Percentiles rank a stretch among this genome's conserved stretches.
phyloP scores from a whole-genome alignment of 1,284 basidiomycete species.

The Cutaneotrichosporon daszewskae region DNA sequence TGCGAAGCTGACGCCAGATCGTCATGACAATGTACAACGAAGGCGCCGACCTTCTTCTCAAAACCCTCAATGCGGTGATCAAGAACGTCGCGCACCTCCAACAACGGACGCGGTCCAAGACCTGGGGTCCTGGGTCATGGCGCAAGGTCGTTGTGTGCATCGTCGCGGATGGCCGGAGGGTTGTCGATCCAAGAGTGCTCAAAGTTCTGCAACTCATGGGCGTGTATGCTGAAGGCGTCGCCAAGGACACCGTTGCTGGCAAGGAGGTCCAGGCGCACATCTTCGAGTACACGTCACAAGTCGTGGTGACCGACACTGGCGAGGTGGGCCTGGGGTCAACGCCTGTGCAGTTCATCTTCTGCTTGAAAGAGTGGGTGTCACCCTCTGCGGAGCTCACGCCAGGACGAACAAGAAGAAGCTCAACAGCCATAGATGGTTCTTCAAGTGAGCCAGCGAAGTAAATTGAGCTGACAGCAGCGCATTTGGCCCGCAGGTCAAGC shows the following conservation, averaged over 20 bases:
- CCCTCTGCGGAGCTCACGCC: not conserved
- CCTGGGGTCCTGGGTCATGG: slow-evolving; percentile 92
- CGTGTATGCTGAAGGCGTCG: slow-evolving; percentile 90
- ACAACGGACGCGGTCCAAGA: slow-evolving; percentile 70
- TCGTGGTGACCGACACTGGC: slow-evolving; percentile 62
- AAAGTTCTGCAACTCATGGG: slow-evolving; percentile 65
- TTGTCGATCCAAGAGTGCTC: slow-evolving; percentile 65
- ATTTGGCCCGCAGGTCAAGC: slow-evolving; percentile 46
- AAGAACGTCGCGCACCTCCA: slow-evolving; percentile 86
- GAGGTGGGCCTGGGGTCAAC: slow-evolving; percentile 75
- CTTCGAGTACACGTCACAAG: slow-evolving; percentile 80
- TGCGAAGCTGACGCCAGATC: slow-evolving; percentile 50
- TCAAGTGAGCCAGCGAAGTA: slow-evolving; percentile 56
- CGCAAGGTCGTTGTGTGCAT: slow-evolving; percentile 90
- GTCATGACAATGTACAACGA: slow-evolving; percentile 97
- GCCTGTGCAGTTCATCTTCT: slow-evolving; percentile 89
- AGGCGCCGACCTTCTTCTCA: slow-evolving; percentile 75
- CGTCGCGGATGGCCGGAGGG: slow-evolving; percentile 84
- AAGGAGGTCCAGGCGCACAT: slow-evolving; percentile 93
- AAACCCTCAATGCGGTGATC: slow-evolving; percentile 88
- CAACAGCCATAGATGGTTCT: slow-evolving; percentile 93
- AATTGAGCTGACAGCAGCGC: slow-evolving; percentile 53
- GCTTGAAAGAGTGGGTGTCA: slow-evolving; percentile 67
- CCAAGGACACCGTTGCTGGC: slow-evolving; percentile 78
- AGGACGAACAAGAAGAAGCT: slow-evolving; percentile 79